phyloP scores from a whole-genome alignment of 2,329 filamentous ascomycete species.

The Salinomyces thailandicus region DNA sequence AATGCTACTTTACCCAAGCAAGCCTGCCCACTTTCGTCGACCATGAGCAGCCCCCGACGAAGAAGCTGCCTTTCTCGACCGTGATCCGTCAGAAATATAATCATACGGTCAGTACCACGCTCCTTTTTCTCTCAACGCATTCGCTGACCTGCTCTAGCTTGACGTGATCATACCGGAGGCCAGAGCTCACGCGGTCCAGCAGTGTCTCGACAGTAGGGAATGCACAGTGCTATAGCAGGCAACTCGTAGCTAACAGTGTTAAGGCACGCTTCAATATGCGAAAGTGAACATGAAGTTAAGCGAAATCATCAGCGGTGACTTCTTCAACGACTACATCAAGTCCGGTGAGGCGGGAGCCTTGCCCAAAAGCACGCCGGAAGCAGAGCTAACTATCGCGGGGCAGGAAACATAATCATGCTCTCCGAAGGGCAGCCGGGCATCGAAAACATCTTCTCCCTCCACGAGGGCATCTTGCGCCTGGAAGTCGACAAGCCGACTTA shows the following conservation, averaged over 20 bases:
- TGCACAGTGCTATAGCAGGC: conserved; percentile 3
- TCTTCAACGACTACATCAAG: conserved; percentile 81
- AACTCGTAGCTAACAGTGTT: conserved; percentile 10
- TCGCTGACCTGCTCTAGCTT: conserved; percentile 32
- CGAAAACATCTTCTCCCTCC: conserved; percentile 61
- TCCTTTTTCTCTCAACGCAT: background rate
- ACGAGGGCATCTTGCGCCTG: conserved; percentile 62
- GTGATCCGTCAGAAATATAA: conserved; percentile 56
- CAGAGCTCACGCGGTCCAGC: conserved; percentile 2
- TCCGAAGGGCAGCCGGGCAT: conserved; percentile 63
- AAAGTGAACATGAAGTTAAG: conserved; percentile 62
- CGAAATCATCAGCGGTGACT: conserved; percentile 60
- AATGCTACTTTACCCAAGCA: conserved; percentile 65
- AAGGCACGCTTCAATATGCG: conserved; percentile 47
- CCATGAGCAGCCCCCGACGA: conserved; percentile 56
- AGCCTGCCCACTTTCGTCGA: conserved; percentile 58
- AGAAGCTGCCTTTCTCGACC: conserved; percentile 65
- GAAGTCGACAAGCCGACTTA: conserved; percentile 73
- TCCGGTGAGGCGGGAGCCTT: no score
- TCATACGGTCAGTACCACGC: conserved; percentile 43
- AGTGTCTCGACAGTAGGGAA: conserved; percentile 10
- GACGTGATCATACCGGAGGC: conserved; percentile 58
- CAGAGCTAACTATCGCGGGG: no score
- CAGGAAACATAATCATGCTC: conserved; percentile 68
- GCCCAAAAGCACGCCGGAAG: no score